A percentile compares a stretch with the other conserved stretches of the same genome.
Conservation (phyloP, 2,329 filamentous ascomycete species). For the Harringtonia lauricola region DNA sequence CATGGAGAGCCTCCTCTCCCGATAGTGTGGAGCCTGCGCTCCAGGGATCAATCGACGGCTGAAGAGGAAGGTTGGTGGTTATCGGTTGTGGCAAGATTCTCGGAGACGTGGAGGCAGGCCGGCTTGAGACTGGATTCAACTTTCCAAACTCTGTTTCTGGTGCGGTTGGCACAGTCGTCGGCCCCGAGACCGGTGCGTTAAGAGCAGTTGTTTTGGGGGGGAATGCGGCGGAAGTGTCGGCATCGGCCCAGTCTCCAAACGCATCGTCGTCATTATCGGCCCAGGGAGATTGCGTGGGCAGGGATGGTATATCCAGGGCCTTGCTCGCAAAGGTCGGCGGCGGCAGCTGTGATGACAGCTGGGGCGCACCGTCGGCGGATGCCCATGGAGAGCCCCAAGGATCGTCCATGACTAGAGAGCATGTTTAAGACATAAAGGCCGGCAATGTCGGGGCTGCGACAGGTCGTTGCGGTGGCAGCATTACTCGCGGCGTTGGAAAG, state of each 20-base stretch:
- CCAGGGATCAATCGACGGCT: too few species aligned
- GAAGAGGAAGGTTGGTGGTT: too few species aligned
- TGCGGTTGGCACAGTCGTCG: too few species aligned
- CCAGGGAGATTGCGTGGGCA: slow-evolving; percentile 26
- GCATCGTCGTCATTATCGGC: slow-evolving; percentile 26
- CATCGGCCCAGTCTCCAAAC: slow-evolving; percentile 26
- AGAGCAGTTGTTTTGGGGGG: slow-evolving; percentile 7
- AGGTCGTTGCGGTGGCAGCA: too few species aligned
- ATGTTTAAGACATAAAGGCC: slow-evolving; percentile 3
- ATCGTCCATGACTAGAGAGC: slow-evolving; percentile 41
- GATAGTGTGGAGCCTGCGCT: background rate
- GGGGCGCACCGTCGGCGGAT: slow-evolving; percentile 21
- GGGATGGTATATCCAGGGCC: slow-evolving; percentile 11
- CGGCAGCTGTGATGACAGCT: background rate
- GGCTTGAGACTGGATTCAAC: too few species aligned
- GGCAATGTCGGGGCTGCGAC: background rate
- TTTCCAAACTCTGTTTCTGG: too few species aligned
- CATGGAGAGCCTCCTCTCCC: background rate
- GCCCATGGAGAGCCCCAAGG: slow-evolving; percentile 53
- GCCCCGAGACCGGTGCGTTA: too few species aligned
- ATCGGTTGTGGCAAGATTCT: too few species aligned
- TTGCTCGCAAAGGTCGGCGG: slow-evolving; percentile 11
- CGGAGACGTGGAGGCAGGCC: background rate
- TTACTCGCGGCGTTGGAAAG: too few species aligned
- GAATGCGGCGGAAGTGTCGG: slow-evolving; percentile 15